A percentile compares a stretch with the other conserved stretches of the same genome.
These are phyloP conservation scores for Camelina hispida DNA, from an alignment of 345 rosid genomes.

Conservation along the genomic window DNA sequence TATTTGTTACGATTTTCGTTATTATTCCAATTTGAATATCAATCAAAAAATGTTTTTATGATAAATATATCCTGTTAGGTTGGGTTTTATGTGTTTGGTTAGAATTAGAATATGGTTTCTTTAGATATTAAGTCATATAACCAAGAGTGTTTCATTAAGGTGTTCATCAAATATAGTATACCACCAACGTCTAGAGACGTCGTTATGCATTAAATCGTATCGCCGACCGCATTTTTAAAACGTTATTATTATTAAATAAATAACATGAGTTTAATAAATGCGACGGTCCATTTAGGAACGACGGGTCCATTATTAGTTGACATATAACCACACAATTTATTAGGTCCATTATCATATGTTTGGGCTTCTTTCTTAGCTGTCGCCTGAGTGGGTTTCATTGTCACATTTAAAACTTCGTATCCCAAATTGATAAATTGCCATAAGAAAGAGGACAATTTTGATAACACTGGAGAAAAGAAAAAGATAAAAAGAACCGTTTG, in stretches of 20 bases:
- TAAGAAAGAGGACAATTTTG: neutral
- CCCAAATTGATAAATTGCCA: neutral
- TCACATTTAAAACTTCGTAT: neutral
- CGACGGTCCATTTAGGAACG: constrained; percentile 18
- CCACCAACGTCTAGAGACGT: neutral
- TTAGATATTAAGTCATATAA: no score
- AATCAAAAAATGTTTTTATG: no score
- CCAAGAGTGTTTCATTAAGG: no score
- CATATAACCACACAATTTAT: constrained; percentile 23
- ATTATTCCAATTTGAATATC: no score
- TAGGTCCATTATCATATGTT: constrained; percentile 34
- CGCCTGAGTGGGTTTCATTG: constrained; percentile 4
- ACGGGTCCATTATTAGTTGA: constrained; percentile 3
- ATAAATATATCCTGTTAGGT: neutral
- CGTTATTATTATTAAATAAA: neutral
- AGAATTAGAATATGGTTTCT: neutral
- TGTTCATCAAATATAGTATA: no score
- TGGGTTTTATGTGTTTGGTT: neutral
- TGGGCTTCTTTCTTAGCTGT: constrained; percentile 33
- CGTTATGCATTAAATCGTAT: neutral
- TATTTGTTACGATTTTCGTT: no score
- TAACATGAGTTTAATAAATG: constrained; percentile 21
- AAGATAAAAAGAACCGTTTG: constrained; percentile 41
- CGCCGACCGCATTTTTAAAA: constrained; percentile 18
- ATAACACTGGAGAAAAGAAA: constrained; percentile 10